A percentile compares a stretch with the other conserved stretches of the same genome.
Evolutionary conservation across 2,329 filamentous ascomycete genomes (phyloP).

Genomic region (Metarhizium robertsii): DNA sequence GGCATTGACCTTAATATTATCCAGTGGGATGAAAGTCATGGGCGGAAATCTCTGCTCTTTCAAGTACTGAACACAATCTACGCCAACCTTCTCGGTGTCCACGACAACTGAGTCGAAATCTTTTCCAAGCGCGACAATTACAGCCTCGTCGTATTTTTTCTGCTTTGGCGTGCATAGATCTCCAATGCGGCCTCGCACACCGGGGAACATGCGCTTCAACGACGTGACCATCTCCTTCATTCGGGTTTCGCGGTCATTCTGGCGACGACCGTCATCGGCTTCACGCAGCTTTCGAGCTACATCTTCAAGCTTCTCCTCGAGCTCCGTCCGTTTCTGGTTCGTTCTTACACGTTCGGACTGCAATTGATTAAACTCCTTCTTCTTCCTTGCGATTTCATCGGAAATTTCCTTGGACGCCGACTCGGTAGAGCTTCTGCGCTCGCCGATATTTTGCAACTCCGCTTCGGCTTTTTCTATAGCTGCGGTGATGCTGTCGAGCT

Average conservation of each 20-base stretch:
- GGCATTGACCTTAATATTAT: conserved; percentile 93
- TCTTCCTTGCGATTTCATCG: conserved; percentile 75
- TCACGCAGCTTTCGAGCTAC: conserved; percentile 73
- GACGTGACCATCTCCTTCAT: conserved; percentile 77
- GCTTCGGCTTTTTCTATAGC: conserved; percentile 64
- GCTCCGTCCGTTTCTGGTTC: conserved; percentile 73
- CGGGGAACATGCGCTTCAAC: conserved; percentile 83
- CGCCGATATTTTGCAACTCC: conserved; percentile 59
- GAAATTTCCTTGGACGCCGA: conserved; percentile 56
- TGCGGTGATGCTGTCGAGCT: conserved; percentile 69
- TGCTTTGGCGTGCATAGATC: conserved; percentile 94
- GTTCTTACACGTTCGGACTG: conserved; percentile 76
- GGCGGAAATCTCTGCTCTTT: conserved; percentile 81
- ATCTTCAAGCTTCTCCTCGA: conserved; percentile 85
- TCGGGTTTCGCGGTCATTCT: conserved; percentile 71
- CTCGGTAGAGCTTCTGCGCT: conserved; percentile 57
- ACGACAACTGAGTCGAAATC: conserved; percentile 94
- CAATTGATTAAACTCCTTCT: conserved; percentile 79
- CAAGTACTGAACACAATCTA: conserved; percentile 89
- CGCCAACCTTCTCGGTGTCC: conserved; percentile 87
- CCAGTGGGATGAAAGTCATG: conserved; percentile 90
- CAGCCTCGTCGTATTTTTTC: conserved; percentile 90
- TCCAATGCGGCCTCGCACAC: conserved; percentile 81
- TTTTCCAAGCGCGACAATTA: conserved; percentile 82
- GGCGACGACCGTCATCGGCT: conserved; percentile 74